Base-by-base conservation (phyloP, 2,329 filamentous ascomycete genomes). In the Nannizziopsis arthrosporioides region DNA sequence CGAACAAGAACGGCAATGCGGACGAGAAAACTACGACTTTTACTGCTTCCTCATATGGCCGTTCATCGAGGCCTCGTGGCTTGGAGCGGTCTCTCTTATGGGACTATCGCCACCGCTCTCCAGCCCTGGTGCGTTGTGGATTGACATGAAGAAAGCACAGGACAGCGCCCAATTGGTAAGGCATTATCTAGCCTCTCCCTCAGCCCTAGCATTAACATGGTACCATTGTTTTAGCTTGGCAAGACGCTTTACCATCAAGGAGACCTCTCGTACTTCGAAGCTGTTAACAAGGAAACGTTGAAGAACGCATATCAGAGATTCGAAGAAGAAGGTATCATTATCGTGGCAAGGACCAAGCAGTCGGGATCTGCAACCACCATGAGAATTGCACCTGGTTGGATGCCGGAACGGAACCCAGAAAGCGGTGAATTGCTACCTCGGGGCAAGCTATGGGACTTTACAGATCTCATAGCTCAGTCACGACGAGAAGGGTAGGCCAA, bases 11-110 rank as follows among this genome's bases (percentile, higher is more conserved):
- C 76, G 89, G 14, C 73, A 76, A 27, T 80, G 77, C 5, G 92
- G 92, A 1, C 74, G 90, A 34, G 92, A 98, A 65, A 96, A 95
- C 59, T 98, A 85, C 59, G 92, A 98, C 62, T 98, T 98, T 66
- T 96, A 96, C 68, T 96, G 90, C 68, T 98, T 96, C 73, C 70
- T 98, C 15, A 87, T 98, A 54, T 98, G 92, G 92, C 92, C 92
- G 0, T 98, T 98, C 57, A 89, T 96, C 55, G 92, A 98, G 66
- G 84, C 89, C 0, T 83, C 78, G 45, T 98, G 92, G 92, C 76
- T 98, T 1, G 89, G 87, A 9, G 84, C 88, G 0, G 83, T 96
- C 0, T 87, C 85, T 0, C 72, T 96, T 0, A 82, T 94, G 71
- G 89, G 90, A 39, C 74, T 96, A 11, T 83, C 85, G 0, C 88